phyloP scores from a whole-genome alignment of 2,329 filamentous ascomycete genomes.

The Sclerotinia sclerotiorum region DNA sequence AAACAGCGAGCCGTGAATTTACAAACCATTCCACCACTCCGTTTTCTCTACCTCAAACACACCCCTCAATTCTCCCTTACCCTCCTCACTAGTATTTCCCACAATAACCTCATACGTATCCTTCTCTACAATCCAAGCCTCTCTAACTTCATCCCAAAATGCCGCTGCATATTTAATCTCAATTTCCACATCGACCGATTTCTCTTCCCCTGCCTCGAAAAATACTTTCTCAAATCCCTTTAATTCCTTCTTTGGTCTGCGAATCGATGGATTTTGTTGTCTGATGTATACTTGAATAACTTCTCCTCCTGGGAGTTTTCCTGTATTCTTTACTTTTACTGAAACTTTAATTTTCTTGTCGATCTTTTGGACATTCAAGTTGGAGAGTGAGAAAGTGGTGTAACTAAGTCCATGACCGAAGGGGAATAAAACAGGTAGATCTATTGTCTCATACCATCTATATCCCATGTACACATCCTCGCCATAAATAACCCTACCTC shows the following conservation, averaged over 20 bases:
- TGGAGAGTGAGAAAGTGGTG: conserved; percentile 58
- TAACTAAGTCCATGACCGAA: conserved; percentile 81
- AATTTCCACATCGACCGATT: conserved; percentile 56
- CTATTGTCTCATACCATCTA: conserved; percentile 73
- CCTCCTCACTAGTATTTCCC: conserved; percentile 43
- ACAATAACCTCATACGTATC: conserved; percentile 44
- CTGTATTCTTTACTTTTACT: conserved; percentile 51
- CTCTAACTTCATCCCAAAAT: conserved; percentile 46
- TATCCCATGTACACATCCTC: conserved; percentile 83
- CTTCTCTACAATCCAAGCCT: conserved; percentile 44
- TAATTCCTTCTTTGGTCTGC: conserved; percentile 59
- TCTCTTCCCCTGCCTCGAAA: conserved; percentile 58
- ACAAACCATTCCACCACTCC: conserved; percentile 67
- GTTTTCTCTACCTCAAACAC: conserved; percentile 60
- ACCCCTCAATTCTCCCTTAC: conserved; percentile 51
- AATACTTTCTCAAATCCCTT: conserved; percentile 66
- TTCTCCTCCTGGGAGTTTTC: conserved; percentile 52
- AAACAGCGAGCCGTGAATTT: background rate
- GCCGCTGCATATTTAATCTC: conserved; percentile 43
- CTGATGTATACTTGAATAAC: conserved; percentile 60
- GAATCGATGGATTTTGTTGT: conserved; percentile 49
- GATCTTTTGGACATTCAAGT: background rate
- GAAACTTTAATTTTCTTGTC: background rate
- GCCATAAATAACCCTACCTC: conserved; percentile 70
- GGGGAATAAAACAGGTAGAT: conserved; percentile 65